Conservation (phyloP, 345 rosid species). For the Mallotus nudiflorus region DNA sequence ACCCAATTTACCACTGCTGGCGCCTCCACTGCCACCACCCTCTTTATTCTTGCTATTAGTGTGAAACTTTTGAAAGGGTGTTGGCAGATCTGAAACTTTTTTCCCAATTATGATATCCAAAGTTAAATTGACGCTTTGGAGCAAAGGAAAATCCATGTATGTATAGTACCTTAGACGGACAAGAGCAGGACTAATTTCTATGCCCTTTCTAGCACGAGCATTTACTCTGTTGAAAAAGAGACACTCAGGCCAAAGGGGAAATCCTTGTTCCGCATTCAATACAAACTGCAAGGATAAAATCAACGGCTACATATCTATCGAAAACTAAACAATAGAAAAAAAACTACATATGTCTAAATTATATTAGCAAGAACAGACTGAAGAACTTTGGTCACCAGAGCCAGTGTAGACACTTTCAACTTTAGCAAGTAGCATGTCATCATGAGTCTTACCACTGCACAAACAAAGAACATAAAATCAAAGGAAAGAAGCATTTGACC, state of each 20-base stretch:
- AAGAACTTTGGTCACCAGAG: conserved; percentile 87
- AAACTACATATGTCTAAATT: not conserved
- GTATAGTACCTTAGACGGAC: conserved; percentile 60
- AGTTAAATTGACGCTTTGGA: not conserved
- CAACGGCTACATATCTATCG: conserved; percentile 12
- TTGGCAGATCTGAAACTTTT: not conserved
- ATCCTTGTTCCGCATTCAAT: conserved; percentile 89
- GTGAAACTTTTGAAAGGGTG: too few species aligned
- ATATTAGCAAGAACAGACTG: conserved; percentile 9
- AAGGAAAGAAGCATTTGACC: conserved; percentile 5
- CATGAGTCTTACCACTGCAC: conserved; percentile 79
- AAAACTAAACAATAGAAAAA: not conserved
- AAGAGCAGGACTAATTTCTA: conserved; percentile 74
- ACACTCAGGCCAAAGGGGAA: conserved; percentile 86
- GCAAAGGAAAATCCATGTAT: not conserved
- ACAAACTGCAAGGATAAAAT: conserved; percentile 57
- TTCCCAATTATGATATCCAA: not conserved
- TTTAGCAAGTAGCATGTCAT: conserved; percentile 75
- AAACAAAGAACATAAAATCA: conserved; percentile 14
- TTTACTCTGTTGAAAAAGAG: conserved; percentile 81
- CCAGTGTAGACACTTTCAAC: conserved; percentile 85
- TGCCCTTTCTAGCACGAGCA: conserved; percentile 77
- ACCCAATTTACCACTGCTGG: conserved; percentile 23
- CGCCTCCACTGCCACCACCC: conserved; percentile 12
- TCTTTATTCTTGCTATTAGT: conserved; percentile 10